phyloP scores from a whole-genome alignment of 192 early-diverging fungal species.

The Dissophora ornata region DNA sequence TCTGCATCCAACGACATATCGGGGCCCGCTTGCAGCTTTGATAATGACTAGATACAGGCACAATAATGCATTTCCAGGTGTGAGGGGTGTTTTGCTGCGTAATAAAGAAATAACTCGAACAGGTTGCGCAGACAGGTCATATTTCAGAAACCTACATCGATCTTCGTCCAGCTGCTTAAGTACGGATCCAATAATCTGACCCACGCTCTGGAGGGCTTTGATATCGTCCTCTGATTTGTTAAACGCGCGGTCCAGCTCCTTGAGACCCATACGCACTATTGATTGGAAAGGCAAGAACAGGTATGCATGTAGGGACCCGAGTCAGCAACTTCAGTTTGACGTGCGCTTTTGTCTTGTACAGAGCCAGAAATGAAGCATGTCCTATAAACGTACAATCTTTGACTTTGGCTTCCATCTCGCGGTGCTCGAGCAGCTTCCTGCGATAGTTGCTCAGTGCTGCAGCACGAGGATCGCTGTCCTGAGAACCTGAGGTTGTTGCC shows the following conservation, averaged over 20 bases:
- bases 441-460: slow-evolving; percentile 89
- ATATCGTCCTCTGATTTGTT: slow-evolving; percentile 98
- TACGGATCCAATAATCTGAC: slow-evolving; percentile 98
- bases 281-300: background rate
- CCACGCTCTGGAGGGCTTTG: slow-evolving; percentile 98
- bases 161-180: slow-evolving; percentile 98
- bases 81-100: background rate
- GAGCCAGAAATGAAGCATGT: too few relatives aligned
- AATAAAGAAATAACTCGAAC: too few relatives aligned
- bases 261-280: slow-evolving; percentile 86
- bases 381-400: slow-evolving; percentile 90
- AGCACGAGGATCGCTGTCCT: slow-evolving; percentile 71
- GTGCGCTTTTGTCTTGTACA: too few relatives aligned
- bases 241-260: slow-evolving; percentile 89
- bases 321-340: too few relatives aligned
- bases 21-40: slow-evolving; percentile 95
- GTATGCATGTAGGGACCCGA: too few relatives aligned
- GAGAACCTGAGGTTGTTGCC: slow-evolving; percentile 36
- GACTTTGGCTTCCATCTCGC: slow-evolving; percentile 94
- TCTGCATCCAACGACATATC: slow-evolving; percentile 98
- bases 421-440: slow-evolving; percentile 90
- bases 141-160: slow-evolving; percentile 86
- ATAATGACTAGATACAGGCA: slow-evolving; percentile 88
- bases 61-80: too few relatives aligned
- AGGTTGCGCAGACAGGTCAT: too few relatives aligned